phyloP scores from a whole-genome alignment of 495 filamentous ascomycete species.

The Margaritispora aquatica region DNA sequence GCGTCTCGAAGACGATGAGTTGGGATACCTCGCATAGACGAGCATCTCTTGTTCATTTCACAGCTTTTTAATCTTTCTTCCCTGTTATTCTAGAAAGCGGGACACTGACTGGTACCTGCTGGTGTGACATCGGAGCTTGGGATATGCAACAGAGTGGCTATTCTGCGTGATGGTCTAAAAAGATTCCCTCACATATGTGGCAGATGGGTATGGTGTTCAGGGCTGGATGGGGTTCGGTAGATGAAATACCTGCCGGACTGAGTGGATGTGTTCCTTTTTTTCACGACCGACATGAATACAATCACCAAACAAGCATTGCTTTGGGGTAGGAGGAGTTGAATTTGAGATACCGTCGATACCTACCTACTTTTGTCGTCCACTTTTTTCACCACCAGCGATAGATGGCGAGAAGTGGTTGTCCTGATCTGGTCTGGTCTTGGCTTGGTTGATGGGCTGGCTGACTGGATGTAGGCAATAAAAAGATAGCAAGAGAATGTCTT shows the following conservation, averaged over 20 bases:
- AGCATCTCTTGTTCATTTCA: conserved; percentile 3
- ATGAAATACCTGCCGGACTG: no score
- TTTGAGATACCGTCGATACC: conserved; percentile 19
- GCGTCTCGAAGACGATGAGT: conserved; percentile 85
- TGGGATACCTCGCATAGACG: conserved; percentile 77
- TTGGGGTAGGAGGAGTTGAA: conserved; percentile 18
- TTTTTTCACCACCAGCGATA: neutral
- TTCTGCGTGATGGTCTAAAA: no score
- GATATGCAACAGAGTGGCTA: no score
- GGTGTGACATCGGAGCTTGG: neutral
- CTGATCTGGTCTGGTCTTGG: neutral
- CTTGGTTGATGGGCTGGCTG: neutral
- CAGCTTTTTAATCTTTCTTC: neutral
- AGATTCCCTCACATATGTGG: no score
- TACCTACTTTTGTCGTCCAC: conserved; percentile 3
- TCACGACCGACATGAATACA: conserved; percentile 2
- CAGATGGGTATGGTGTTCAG: no score
- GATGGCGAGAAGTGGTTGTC: neutral
- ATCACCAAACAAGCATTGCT: conserved; percentile 17
- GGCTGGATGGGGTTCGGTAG: no score
- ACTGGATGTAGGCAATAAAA: no score
- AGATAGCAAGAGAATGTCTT: no score
- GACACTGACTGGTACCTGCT: neutral
- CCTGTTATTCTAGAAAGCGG: conserved; percentile 3
- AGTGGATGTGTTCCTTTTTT: neutral